These are phyloP conservation scores for Ophiosphaerella herpotricha DNA, from an alignment of 2,329 filamentous ascomycete species.

Conservation along the genomic window DNA sequence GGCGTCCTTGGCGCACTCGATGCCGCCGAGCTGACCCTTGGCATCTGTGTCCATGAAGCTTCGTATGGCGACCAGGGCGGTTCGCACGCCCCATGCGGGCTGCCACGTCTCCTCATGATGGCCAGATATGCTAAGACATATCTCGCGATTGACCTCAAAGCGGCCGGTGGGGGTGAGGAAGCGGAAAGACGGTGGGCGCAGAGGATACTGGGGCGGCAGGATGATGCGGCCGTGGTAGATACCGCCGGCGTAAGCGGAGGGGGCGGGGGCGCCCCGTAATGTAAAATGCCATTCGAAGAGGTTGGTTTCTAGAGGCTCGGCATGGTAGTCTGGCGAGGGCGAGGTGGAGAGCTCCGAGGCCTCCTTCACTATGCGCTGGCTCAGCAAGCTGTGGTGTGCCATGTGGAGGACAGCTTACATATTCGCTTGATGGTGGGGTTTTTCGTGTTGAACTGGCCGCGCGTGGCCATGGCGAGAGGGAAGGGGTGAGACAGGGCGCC, in stretches of 20 bases:
- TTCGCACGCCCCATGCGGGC: constrained; percentile 94
- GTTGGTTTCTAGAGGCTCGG: constrained; percentile 82
- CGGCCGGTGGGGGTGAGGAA: constrained; percentile 90
- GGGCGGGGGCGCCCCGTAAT: constrained; percentile 80
- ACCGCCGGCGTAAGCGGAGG: constrained; percentile 76
- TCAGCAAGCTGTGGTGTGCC: constrained; percentile 17
- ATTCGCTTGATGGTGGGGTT: constrained; percentile 86
- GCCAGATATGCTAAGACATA: constrained; percentile 89
- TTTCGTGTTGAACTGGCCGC: constrained; percentile 67
- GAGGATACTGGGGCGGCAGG: constrained; percentile 84
- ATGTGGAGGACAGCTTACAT: constrained; percentile 55
- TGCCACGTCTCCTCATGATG: constrained; percentile 99
- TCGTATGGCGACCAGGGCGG: constrained; percentile 77
- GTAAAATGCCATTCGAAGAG: constrained; percentile 99
- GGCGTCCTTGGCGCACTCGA: constrained; percentile 71
- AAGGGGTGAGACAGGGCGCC: neutral
- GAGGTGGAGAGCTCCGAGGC: constrained; percentile 80
- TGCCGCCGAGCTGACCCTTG: constrained; percentile 84
- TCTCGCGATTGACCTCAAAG: constrained; percentile 96
- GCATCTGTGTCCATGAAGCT: constrained; percentile 93
- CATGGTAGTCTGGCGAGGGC: constrained; percentile 84
- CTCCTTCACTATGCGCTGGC: constrained; percentile 71
- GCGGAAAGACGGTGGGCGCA: constrained; percentile 92
- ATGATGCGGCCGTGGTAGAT: constrained; percentile 96
- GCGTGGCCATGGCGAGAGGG: constrained; percentile 43